A percentile compares a stretch with the other conserved stretches of the same genome.
Evolutionary conservation across 176 grass and related monocot species (phyloP).

Genomic region (Olyra latifolia): DNA sequence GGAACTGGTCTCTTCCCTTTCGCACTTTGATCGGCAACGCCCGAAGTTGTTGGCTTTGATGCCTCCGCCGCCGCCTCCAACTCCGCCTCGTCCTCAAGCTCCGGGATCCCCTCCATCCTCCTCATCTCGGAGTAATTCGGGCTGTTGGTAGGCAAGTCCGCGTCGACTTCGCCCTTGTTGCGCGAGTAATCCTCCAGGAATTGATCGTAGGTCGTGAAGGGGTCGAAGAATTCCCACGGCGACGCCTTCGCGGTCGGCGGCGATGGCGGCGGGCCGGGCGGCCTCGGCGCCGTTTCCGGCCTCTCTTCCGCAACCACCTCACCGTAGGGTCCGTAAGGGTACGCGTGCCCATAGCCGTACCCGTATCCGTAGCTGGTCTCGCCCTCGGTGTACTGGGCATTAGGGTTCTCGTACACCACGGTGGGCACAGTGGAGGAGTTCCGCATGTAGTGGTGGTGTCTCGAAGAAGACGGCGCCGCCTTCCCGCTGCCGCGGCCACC

Average conservation of each 20-base stretch:
- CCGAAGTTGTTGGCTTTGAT: constrained; percentile 12
- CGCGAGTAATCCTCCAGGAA: constrained; percentile 39
- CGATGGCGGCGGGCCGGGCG: constrained; percentile 24
- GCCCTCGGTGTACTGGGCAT: constrained; percentile 19
- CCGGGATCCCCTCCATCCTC: constrained; percentile 85
- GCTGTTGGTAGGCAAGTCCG: constrained; percentile 42
- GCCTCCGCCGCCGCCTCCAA: constrained; percentile 12
- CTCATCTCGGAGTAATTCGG: constrained; percentile 61
- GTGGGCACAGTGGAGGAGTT: constrained; percentile 44
- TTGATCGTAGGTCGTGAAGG: constrained; percentile 60
- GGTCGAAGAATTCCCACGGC: constrained; percentile 76
- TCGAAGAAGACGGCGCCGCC: constrained; percentile 13
- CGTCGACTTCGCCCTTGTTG: background rate
- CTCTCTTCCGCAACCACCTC: constrained; percentile 16
- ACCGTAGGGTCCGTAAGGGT: constrained; percentile 38
- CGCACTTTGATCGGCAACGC: background rate
- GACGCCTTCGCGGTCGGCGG: constrained; percentile 55
- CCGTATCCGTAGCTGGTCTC: constrained; percentile 34
- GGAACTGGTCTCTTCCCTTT: constrained; percentile 33
- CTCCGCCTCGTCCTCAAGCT: constrained; percentile 78
- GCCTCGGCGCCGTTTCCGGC: background rate
- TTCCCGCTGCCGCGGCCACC: background rate
- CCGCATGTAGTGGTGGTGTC: constrained; percentile 46
- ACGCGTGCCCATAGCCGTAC: constrained; percentile 30
- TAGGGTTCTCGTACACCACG: constrained; percentile 44